Percentiles rank a stretch among this genome's conserved stretches.
Conservation (phyloP, 2,329 filamentous ascomycete genomes). For the Monosporascus sp. region DNA sequence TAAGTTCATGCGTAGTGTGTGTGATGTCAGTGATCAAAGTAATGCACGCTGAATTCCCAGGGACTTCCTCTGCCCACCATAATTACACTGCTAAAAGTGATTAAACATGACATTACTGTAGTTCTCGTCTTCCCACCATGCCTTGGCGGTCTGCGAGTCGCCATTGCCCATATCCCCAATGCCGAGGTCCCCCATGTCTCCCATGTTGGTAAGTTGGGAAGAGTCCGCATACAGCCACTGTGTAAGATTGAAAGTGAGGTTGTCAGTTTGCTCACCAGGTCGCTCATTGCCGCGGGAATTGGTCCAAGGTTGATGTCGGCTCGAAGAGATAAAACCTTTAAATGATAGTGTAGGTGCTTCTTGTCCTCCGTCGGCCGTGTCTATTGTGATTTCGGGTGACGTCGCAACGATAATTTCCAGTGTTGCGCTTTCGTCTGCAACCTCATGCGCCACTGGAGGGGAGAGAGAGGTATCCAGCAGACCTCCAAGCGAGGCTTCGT, state of each 20-base stretch:
- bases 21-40: not conserved
- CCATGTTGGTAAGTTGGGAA: slow-evolving; percentile 33
- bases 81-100: slow-evolving; percentile 11
- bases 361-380: slow-evolving; percentile 46
- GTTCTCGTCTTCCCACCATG: slow-evolving; percentile 37
- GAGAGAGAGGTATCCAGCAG: slow-evolving; percentile 39
- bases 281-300: slow-evolving; percentile 22
- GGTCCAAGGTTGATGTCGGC: slow-evolving; percentile 18
- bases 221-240: slow-evolving; percentile 40
- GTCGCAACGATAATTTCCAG: slow-evolving; percentile 47
- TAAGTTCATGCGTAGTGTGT: too few species aligned
- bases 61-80: not conserved
- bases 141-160: slow-evolving; percentile 22
- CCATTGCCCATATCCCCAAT: slow-evolving; percentile 22
- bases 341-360: slow-evolving; percentile 38
- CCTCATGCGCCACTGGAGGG: slow-evolving; percentile 23
- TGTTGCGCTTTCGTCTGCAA: slow-evolving; percentile 31
- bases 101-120: slow-evolving; percentile 35
- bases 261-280: slow-evolving; percentile 29
- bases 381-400: slow-evolving; percentile 45
- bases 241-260: slow-evolving; percentile 35
- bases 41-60: not conserved
- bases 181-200: slow-evolving; percentile 13
- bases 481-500: slow-evolving; percentile 30
- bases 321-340: slow-evolving; percentile 22